These are phyloP conservation scores for Pseudocercospora crystallina DNA, from an alignment of 2,329 filamentous ascomycete species.

Conservation along the genomic window DNA sequence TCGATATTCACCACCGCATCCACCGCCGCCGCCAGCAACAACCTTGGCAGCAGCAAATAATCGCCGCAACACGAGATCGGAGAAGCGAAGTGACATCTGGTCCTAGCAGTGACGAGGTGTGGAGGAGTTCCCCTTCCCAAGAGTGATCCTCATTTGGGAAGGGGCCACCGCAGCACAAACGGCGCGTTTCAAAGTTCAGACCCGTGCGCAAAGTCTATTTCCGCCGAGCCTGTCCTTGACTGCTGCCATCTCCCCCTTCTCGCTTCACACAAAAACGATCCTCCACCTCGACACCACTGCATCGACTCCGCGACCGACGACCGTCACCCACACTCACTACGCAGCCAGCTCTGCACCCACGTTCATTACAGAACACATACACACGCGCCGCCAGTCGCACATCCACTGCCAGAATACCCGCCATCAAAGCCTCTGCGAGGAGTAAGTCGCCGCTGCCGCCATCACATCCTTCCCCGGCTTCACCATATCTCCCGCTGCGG, in stretches of 20 bases:
- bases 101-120: not conserved
- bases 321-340: conserved; percentile 2
- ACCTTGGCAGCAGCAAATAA: too few species aligned
- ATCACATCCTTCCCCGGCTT: not conserved
- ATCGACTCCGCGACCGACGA: not conserved
- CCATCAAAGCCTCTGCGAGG: conserved; percentile 14
- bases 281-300: not conserved
- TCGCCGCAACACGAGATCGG: too few species aligned
- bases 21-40: too few species aligned
- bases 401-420: conserved; percentile 7
- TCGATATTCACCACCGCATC: too few species aligned
- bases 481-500: not conserved
- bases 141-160: not conserved
- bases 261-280: not conserved
- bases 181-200: too few species aligned
- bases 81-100: too few species aligned
- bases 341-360: conserved; percentile 20
- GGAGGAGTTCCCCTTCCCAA: too few species aligned
- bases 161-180: too few species aligned
- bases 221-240: not conserved
- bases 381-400: conserved; percentile 20
- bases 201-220: not conserved
- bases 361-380: conserved; percentile 9
- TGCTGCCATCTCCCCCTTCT: not conserved
- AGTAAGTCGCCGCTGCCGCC: conserved; percentile 2